phyloP scores from a whole-genome alignment of 768 basidiomycete species.

The Suillus tomentosus region DNA sequence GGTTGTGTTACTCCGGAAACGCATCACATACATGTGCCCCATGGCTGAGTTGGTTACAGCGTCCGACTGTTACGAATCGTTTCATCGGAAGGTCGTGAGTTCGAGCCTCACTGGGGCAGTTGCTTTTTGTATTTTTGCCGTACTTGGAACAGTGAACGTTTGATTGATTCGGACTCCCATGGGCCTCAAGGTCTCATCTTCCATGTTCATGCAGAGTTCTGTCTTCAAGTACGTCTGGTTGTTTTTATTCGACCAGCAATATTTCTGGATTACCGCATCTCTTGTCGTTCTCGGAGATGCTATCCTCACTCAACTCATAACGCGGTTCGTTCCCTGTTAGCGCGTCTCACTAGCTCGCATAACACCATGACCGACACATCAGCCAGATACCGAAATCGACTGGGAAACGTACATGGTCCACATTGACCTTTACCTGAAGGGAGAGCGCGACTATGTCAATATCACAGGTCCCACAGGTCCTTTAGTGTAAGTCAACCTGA shows the following conservation, averaged over 20 bases:
- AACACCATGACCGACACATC: slow-evolving; percentile 20
- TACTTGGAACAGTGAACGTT: neutral
- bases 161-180: too few relatives aligned
- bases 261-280: slow-evolving; percentile 68
- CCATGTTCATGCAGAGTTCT: neutral
- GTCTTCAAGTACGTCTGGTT: slow-evolving; percentile 15
- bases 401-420: slow-evolving; percentile 97
- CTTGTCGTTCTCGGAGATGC: slow-evolving; percentile 76
- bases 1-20: too few relatives aligned
- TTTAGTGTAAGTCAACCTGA: slow-evolving; percentile 64
- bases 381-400: slow-evolving; percentile 95
- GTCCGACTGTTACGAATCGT: slow-evolving; percentile 70
- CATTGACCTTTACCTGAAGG: slow-evolving; percentile 71
- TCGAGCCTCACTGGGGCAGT: slow-evolving; percentile 67
- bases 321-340: slow-evolving; percentile 83
- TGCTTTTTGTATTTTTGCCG: slow-evolving; percentile 4
- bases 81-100: slow-evolving; percentile 68
- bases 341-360: slow-evolving; percentile 17
- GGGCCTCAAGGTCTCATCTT: neutral
- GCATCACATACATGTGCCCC: slow-evolving; percentile 44
- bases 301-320: slow-evolving; percentile 75
- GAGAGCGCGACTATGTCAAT: slow-evolving; percentile 78
- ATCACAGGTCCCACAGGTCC: slow-evolving; percentile 92
- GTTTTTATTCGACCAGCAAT: slow-evolving; percentile 50
- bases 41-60: slow-evolving; percentile 80